Conservation (phyloP, 2,329 filamentous ascomycete species). For the Geosmithia morbida region DNA sequence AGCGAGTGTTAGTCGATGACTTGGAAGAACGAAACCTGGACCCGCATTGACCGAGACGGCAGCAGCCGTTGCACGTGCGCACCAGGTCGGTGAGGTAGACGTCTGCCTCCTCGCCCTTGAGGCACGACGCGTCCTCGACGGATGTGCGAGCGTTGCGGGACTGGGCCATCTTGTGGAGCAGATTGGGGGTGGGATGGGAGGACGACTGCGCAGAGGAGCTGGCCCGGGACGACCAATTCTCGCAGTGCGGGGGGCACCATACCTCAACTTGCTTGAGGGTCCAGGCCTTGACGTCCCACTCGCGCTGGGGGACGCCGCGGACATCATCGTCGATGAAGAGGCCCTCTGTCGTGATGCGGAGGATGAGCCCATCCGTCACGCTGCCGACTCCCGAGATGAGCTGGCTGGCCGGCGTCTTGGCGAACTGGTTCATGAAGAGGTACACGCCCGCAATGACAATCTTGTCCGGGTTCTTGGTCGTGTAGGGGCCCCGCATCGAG, state of each 20-base stretch:
- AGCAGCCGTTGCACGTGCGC: slow-evolving; percentile 49
- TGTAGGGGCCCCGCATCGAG: slow-evolving; percentile 63
- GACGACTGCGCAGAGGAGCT: slow-evolving; percentile 21
- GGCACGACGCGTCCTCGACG: slow-evolving; percentile 25
- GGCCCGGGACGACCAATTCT: slow-evolving; percentile 26
- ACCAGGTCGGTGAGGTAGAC: slow-evolving; percentile 48
- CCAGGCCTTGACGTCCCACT: slow-evolving; percentile 99
- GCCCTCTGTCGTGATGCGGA: slow-evolving; percentile 86
- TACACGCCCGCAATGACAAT: slow-evolving; percentile 92
- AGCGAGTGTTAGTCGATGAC: slow-evolving; percentile 24
- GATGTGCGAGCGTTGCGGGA: slow-evolving; percentile 26
- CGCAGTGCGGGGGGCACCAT: slow-evolving; percentile 57
- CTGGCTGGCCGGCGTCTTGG: slow-evolving; percentile 80
- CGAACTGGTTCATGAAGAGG: slow-evolving; percentile 77
- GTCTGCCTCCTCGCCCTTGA: slow-evolving; percentile 52
- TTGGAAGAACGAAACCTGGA: slow-evolving; percentile 15
- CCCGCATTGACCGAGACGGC: slow-evolving; percentile 29
- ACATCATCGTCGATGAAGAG: slow-evolving; percentile 96
- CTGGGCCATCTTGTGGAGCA: slow-evolving; percentile 31
- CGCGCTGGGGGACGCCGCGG: slow-evolving; percentile 77
- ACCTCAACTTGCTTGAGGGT: slow-evolving; percentile 87
- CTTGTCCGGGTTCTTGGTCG: slow-evolving; percentile 85
- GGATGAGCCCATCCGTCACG: slow-evolving; percentile 82
- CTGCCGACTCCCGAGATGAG: slow-evolving; percentile 70
- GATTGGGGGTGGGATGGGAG: slow-evolving; percentile 22